Base-by-base conservation (phyloP, 345 rosid species). In the Nephelium lappaceum region DNA sequence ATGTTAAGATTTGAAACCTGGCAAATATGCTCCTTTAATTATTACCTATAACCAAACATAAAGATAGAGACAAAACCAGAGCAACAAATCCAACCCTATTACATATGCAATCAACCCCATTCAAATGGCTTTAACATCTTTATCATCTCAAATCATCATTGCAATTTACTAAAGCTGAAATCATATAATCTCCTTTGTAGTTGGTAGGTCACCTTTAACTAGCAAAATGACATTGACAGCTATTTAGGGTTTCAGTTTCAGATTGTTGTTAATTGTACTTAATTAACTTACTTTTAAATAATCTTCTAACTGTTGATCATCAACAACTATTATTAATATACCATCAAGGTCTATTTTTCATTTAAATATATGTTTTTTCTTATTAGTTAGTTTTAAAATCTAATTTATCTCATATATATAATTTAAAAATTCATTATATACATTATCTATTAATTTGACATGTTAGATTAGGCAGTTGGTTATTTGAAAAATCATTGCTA, bases 141-240 rank as follows among this genome's bases (percentile, higher is more conserved):
- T 41, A 73, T 73, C 77, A 62, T 57, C 62, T 18, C 60, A 45
- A 62, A 43, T 19, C 42, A 74, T 45, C 18, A 45, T 74, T 74
- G 11, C 51, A 5, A 21, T 58, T n/a, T 72, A 72, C 66, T 43
- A 63, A 45, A 2, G 70, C 36, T 16, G 60, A 60, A 60, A 73
- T 21, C 55, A 14, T 39, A 31, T 73, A n/a, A 39, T 38, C 51
- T 57, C 18, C 51, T 21, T 11, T 60, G 21, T 60, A 39, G 57
- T 1, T 60, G 68, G 68, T 60, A 8, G 53, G 67, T 58, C 42
- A 74, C 27, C 18, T 45, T 47, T 63, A 74, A 41, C 0, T 24
- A 27, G 41, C 23, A 45, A 9, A 31, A 45, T 71, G 62, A 71
- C 19, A 51, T 21, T 49, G 66, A 62, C 27, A 18, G 49, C 11